These are phyloP conservation scores for Leccinum fibrillosum DNA, from an alignment of 768 basidiomycete genomes.

Conservation along the genomic window DNA sequence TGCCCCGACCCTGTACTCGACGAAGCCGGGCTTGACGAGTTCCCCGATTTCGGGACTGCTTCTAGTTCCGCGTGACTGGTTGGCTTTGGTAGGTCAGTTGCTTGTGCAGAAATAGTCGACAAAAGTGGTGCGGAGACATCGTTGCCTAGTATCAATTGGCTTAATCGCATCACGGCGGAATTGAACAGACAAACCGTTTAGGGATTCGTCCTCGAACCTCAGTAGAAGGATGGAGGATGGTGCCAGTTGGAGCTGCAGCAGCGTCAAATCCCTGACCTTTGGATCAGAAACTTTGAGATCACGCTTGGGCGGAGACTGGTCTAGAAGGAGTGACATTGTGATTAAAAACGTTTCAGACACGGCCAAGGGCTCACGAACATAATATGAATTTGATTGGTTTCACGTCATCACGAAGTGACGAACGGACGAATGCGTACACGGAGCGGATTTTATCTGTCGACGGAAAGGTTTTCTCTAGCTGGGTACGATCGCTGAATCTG, in stretches of 20 bases:
- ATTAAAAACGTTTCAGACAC: neutral
- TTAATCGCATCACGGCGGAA: neutral
- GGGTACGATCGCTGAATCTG: slow-evolving; percentile 76
- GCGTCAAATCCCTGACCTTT: slow-evolving; percentile 60
- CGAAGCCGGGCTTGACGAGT: slow-evolving; percentile 8
- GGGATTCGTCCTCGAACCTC: slow-evolving; percentile 65
- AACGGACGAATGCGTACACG: slow-evolving; percentile 82
- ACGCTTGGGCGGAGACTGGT: slow-evolving; percentile 77
- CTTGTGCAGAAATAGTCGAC: slow-evolving; percentile 50
- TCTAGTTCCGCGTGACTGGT: slow-evolving; percentile 32
- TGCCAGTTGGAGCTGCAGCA: slow-evolving; percentile 70
- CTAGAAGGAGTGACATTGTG: slow-evolving; percentile 35
- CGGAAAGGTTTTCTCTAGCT: slow-evolving; percentile 74
- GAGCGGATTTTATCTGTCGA: slow-evolving; percentile 78
- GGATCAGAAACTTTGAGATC: slow-evolving; percentile 83
- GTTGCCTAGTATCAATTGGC: slow-evolving; percentile 39
- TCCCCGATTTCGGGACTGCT: slow-evolving; percentile 3
- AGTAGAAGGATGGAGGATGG: slow-evolving; percentile 78
- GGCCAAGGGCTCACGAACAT: slow-evolving; percentile 49
- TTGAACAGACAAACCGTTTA: slow-evolving; percentile 52
- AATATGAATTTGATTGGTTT: slow-evolving; percentile 80
- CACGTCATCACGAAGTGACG: slow-evolving; percentile 67
- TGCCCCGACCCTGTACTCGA: slow-evolving; percentile 25
- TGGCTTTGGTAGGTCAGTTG: slow-evolving; percentile 66
- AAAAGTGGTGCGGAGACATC: slow-evolving; percentile 63